Percentiles rank a stretch among this genome's conserved stretches.
Evolutionary conservation across 352 stramenopile species (phyloP).

Genomic region (Phytophthora macrochlamydospora): DNA sequence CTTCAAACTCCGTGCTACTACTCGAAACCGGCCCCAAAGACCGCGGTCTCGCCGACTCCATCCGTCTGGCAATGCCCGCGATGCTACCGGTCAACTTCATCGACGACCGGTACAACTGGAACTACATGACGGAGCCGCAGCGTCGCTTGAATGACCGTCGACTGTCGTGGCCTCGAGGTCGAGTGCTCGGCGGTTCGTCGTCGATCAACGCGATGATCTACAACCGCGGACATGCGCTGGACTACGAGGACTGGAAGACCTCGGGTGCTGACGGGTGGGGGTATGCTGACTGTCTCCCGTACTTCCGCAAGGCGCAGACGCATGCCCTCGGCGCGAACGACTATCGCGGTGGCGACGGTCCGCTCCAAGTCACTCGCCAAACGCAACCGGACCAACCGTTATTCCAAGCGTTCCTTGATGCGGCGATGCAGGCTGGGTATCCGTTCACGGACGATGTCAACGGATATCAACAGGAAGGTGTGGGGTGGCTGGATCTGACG

Average conservation of each 20-base stretch:
- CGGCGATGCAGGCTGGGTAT: constrained; percentile 76
- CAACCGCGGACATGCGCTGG: constrained; percentile 76
- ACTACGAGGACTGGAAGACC: constrained; percentile 83
- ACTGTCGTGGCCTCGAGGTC: constrained; percentile 75
- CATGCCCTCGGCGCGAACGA: constrained; percentile 67
- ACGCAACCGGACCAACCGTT: constrained; percentile 71
- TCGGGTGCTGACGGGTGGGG: constrained; percentile 73
- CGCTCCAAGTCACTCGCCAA: constrained; percentile 63
- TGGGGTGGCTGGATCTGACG: constrained; percentile 88
- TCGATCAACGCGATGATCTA: constrained; percentile 91
- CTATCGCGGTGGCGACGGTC: constrained; percentile 73
- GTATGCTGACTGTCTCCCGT: constrained; percentile 82
- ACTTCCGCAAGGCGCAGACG: constrained; percentile 78
- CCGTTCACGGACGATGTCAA: constrained; percentile 86
- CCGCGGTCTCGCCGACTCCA: constrained; percentile 75
- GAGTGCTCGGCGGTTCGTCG: constrained; percentile 87
- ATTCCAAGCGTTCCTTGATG: constrained; percentile 85
- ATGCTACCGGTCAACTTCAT: constrained; percentile 79
- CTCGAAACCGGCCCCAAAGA: constrained; percentile 89
- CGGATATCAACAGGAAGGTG: constrained; percentile 83
- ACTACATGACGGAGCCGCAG: constrained; percentile 81
- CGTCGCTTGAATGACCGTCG: constrained; percentile 73
- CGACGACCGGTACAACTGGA: constrained; percentile 87
- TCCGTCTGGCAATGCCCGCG: constrained; percentile 84
- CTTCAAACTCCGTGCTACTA: constrained; percentile 80